Percentiles rank a stretch among this genome's conserved stretches.
Evolutionary conservation across 2,329 filamentous ascomycete genomes (phyloP).

Genomic region (Cladophialophora bantiana): DNA sequence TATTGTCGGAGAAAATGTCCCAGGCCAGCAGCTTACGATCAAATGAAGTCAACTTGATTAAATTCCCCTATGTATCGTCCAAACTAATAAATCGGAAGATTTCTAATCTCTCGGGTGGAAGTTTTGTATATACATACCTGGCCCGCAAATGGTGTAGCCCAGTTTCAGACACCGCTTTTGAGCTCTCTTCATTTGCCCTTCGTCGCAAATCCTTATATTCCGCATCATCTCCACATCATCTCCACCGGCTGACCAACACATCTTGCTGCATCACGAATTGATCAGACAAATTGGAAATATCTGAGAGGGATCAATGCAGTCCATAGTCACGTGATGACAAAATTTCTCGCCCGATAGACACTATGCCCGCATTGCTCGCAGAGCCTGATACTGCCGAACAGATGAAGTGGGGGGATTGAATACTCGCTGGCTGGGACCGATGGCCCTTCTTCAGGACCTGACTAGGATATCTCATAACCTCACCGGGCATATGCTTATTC

Average conservation of each 20-base stretch:
- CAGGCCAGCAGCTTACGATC: not conserved
- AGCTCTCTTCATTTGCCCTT: not conserved
- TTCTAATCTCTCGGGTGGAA: not conserved
- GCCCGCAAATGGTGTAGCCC: not conserved
- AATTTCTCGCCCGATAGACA: conserved; percentile 17
- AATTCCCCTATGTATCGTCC: not conserved
- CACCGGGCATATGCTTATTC: no score
- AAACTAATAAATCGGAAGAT: not conserved
- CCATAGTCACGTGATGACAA: not conserved
- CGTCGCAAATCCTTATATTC: not conserved
- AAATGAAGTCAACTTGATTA: not conserved
- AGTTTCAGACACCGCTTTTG: not conserved
- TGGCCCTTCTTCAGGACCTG: no score
- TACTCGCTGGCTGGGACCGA: no score
- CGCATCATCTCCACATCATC: not conserved
- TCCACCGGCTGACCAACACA: conserved; percentile 13
- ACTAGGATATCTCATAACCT: no score
- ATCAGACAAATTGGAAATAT: not conserved
- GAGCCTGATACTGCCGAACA: no score
- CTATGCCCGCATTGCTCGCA: no score
- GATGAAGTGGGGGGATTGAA: no score
- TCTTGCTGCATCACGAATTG: not conserved
- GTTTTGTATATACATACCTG: not conserved
- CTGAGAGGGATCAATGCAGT: not conserved
- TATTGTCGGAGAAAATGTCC: not conserved